Conservation (phyloP, 345 rosid species). For the Eucalyptus erythrocorys region DNA sequence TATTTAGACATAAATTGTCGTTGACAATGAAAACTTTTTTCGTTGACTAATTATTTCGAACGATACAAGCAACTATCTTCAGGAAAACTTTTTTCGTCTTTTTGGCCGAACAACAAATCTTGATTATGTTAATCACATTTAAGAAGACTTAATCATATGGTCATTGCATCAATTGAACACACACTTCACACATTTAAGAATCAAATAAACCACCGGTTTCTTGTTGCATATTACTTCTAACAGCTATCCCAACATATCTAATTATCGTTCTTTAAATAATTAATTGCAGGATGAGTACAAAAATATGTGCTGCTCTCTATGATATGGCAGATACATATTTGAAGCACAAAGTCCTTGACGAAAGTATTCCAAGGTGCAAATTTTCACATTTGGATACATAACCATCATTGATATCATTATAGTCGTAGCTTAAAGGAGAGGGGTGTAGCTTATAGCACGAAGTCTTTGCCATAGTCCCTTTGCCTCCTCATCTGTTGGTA, state of each 20-base stretch:
- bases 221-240: neutral
- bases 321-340: neutral
- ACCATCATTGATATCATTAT: neutral
- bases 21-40: neutral
- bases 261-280: neutral
- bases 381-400: neutral
- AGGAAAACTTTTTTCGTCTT: accelerated
- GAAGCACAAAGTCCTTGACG: neutral
- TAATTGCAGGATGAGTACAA: neutral
- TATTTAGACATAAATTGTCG: neutral
- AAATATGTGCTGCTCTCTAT: neutral
- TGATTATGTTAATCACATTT: neutral
- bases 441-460: neutral
- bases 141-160: neutral
- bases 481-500: neutral
- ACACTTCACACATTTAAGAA: neutral
- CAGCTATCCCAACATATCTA: neutral
- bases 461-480: neutral
- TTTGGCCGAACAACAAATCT: accelerated
- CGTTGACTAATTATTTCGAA: neutral
- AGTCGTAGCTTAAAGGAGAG: neutral
- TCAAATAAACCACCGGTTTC: neutral
- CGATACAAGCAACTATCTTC: accelerated
- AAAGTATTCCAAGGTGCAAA: neutral
- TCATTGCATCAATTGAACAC: neutral